Conservation (phyloP, 2,329 filamentous ascomycete species). For the Arachnomyces sp. region DNA sequence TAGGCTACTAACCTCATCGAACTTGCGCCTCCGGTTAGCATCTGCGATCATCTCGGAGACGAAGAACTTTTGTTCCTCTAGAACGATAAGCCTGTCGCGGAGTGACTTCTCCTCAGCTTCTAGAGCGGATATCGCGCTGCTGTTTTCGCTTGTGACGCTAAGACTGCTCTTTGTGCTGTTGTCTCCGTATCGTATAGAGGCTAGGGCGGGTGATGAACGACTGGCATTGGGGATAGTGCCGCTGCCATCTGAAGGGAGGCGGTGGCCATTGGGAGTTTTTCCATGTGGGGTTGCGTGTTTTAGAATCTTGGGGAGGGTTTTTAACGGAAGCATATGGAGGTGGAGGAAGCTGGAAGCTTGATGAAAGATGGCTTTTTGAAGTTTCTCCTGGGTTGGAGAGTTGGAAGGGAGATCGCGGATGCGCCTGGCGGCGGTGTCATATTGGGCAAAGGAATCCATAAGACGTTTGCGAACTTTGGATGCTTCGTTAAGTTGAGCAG, state of each 20-base stretch:
- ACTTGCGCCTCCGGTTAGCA: constrained; percentile 67
- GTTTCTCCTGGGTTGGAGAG: constrained; percentile 61
- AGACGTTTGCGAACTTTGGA: constrained; percentile 83
- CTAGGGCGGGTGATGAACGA: constrained; percentile 39
- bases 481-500: constrained; percentile 72
- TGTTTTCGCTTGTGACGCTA: constrained; percentile 48
- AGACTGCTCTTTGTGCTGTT: constrained; percentile 40
- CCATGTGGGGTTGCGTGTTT: constrained; percentile 52
- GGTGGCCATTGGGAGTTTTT: constrained; percentile 19
- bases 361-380: constrained; percentile 76
- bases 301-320: constrained; percentile 62
- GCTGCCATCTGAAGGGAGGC: constrained; percentile 13
- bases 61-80: constrained; percentile 88
- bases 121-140: constrained; percentile 55
- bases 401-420: constrained; percentile 70
- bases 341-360: constrained; percentile 79
- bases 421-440: constrained; percentile 71
- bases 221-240: constrained; percentile 19
- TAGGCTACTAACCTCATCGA: constrained; percentile 78
- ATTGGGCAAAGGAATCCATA: constrained; percentile 82
- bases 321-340: constrained; percentile 82
- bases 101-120: constrained; percentile 79
- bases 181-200: constrained; percentile 52
- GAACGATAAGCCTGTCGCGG: constrained; percentile 69
- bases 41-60: constrained; percentile 77